Evolutionary conservation across 148 eudicot species (phyloP), one percentile per base, ranked within the genome.

Genomic region (Persicaria maculosa): DNA sequence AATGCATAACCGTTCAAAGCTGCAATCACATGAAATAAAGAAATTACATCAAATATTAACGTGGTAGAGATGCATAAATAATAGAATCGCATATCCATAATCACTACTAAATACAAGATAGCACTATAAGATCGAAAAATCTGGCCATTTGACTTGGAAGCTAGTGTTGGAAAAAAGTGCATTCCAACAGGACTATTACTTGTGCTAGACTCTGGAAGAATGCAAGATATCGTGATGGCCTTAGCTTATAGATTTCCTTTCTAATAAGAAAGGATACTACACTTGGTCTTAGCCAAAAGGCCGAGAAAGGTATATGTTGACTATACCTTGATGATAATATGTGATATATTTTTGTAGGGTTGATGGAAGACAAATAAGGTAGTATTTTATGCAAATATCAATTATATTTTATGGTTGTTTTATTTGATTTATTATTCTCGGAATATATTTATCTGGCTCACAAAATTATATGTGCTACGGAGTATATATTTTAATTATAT

Each of bases 1-100:
- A 71, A 96, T 96, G 86, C 99, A 96, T 75, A 96, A 96, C 74
- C 92, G 99, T 85, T 96, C 99, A 80, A 96, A 96, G 84, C 97
- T 96, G 94, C 83, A 85, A 75, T 25, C 50, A n/a, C 52, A 76
- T 53, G 72, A 72, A 68, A 72, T 62, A 17, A 73, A 69, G 14
- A 44, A 59, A 76, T 77, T 15, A 15, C 70, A 65, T 65, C 43
- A 65, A 12, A 31, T 40, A 43, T 36, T 36, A 65, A 11, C n/a
- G 5, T 43, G 70, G 47, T 65, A 12, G n/a, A n/a, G 16, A 62
- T 64, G 69, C 44, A 64, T 36, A 62, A 8, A 65, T 65, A 19
- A 4, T 62, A 65, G 69, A 36, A 65, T 65, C 46, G 1, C 19
- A 65, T 15, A 40, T 36, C 10, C 25, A 14, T 12, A 14, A 15